Conservation (phyloP, 148 eudicot species). For the Cornus suecica region DNA sequence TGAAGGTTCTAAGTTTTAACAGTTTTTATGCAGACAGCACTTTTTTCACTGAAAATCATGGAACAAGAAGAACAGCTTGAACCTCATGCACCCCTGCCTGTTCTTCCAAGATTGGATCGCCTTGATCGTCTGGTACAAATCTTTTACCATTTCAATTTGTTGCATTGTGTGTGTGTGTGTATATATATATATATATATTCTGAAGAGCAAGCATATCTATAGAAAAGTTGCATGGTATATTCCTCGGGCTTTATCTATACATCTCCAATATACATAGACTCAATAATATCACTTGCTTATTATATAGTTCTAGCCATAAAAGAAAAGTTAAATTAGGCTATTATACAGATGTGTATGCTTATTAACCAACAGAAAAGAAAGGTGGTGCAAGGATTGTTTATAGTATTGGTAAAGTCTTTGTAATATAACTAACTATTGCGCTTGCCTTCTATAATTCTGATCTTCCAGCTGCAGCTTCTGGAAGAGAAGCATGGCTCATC, state of each 20-base stretch:
- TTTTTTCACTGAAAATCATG: not conserved
- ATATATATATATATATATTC: too few species aligned
- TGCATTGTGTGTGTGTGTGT: too few species aligned
- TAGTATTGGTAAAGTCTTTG: not conserved
- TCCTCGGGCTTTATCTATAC: too few species aligned
- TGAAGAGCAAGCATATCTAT: too few species aligned
- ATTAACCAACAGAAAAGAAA: too few species aligned
- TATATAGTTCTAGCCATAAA: not conserved
- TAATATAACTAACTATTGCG: not conserved
- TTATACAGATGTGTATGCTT: not conserved
- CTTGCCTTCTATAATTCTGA: not conserved
- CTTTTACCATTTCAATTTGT: too few species aligned
- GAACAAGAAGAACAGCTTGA: conserved; percentile 19
- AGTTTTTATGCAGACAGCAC: not conserved
- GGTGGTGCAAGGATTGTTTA: not conserved
- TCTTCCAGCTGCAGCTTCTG: conserved; percentile 37
- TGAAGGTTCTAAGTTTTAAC: not conserved
- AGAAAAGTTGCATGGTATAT: too few species aligned
- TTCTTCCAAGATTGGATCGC: conserved; percentile 46
- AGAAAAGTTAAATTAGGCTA: not conserved
- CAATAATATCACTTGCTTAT: not conserved
- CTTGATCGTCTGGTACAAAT: conserved; percentile 38
- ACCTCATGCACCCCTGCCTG: conserved; percentile 27
- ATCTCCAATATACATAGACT: too few species aligned
- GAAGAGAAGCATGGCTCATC: conserved; percentile 42